These are phyloP conservation scores for Platanthera guangdongensis DNA, from an alignment of 106 monocot species.

Conservation along the genomic window DNA sequence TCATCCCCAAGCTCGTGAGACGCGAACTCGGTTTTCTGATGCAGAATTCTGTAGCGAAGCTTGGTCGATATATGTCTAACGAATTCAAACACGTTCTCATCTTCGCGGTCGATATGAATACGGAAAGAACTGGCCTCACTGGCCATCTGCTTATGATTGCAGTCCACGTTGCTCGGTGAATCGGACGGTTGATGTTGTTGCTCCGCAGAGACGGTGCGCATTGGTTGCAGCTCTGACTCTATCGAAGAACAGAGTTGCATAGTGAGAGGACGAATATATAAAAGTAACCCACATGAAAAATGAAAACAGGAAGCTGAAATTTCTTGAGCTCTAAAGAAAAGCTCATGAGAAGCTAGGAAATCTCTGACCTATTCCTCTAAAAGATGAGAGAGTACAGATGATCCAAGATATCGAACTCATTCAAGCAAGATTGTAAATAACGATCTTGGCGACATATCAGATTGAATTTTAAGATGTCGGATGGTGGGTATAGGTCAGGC, in stretches of 20 bases:
- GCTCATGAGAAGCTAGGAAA: neutral
- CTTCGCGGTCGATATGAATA: neutral
- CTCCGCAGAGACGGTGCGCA: constrained; percentile 3
- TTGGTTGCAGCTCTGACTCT: constrained; percentile 14
- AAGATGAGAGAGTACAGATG: no score
- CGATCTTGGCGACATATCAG: no score
- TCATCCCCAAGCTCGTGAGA: neutral
- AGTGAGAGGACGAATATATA: no score
- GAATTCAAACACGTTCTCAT: constrained; percentile 13
- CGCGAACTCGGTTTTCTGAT: constrained; percentile 1
- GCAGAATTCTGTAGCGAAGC: constrained; percentile 24
- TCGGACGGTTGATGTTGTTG: constrained; percentile 1
- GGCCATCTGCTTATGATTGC: neutral
- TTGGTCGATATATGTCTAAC: constrained; percentile 31
- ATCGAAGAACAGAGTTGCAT: no score
- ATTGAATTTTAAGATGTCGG: no score
- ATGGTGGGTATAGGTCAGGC: no score
- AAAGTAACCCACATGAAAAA: neutral
- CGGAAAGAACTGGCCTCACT: constrained; percentile 7
- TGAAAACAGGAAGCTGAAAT: neutral
- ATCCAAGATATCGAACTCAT: no score
- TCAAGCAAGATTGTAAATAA: no score
- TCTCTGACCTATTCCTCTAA: no score
- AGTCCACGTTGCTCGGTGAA: neutral
- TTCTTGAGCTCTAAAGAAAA: neutral